These are phyloP conservation scores for Lizanozyma gosingica DNA, from an alignment of 1,139 yeast genomes.

Conservation along the genomic window DNA sequence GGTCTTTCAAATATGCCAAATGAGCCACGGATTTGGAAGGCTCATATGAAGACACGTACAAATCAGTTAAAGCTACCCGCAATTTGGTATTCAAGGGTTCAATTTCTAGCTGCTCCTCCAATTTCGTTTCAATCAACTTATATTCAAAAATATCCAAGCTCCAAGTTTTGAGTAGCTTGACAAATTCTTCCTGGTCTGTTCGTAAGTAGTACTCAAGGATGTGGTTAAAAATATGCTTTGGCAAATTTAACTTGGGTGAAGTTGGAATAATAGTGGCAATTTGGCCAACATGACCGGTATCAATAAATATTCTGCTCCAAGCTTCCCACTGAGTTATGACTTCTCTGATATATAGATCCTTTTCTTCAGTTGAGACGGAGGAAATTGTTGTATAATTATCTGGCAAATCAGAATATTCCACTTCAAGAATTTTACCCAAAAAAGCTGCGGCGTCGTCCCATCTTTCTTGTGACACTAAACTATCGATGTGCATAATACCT, in stretches of 20 bases:
- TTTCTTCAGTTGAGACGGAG: slow-evolving; percentile 12
- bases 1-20: slow-evolving; percentile 46
- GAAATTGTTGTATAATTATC: slow-evolving; percentile 6
- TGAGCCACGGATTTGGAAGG: slow-evolving; percentile 59
- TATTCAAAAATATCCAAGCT: slow-evolving; percentile 45
- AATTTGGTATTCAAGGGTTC: slow-evolving; percentile 16
- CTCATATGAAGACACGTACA: slow-evolving; percentile 51
- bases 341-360: slow-evolving; percentile 21
- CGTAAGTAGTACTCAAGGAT: slow-evolving; percentile 45
- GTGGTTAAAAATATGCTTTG: slow-evolving; percentile 37
- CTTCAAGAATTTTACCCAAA: slow-evolving; percentile 31
- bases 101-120: slow-evolving; percentile 36
- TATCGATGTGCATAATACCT: slow-evolving; percentile 58
- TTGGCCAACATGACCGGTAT: slow-evolving; percentile 35
- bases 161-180: slow-evolving; percentile 47
- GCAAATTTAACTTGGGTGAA: slow-evolving; percentile 26
- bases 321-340: slow-evolving; percentile 52
- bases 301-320: slow-evolving; percentile 51
- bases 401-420: slow-evolving; percentile 13
- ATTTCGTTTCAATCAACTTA: slow-evolving; percentile 29
- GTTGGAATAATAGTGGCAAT: slow-evolving; percentile 50
- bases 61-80: slow-evolving; percentile 43
- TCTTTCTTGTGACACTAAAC: slow-evolving; percentile 36
- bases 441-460: slow-evolving; percentile 55
- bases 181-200: slow-evolving; percentile 23